These are phyloP conservation scores for Serendipita vermifera DNA, from an alignment of 768 basidiomycete genomes.

Conservation along the genomic window DNA sequence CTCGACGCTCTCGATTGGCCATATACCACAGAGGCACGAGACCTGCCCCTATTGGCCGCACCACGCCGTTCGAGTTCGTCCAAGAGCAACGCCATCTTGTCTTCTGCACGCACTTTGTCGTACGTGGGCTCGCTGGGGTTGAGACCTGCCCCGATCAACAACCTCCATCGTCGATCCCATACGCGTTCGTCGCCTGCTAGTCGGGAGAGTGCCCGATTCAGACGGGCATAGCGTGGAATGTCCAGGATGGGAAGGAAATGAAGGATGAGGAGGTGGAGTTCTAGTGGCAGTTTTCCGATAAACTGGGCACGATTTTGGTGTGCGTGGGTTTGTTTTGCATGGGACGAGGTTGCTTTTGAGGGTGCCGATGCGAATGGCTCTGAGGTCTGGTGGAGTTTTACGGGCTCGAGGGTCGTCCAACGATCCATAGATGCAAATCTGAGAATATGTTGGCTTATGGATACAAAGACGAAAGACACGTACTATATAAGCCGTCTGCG, in stretches of 20 bases:
- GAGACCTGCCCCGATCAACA: conserved; percentile 26
- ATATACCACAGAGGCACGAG: not conserved
- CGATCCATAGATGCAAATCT: too few relatives aligned
- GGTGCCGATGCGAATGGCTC: not conserved
- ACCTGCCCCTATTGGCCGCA: conserved; percentile 7
- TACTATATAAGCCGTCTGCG: too few relatives aligned
- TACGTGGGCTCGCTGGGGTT: too few relatives aligned
- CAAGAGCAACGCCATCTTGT: conserved; percentile 36
- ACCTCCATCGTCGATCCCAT: conserved; percentile 65
- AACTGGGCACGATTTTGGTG: conserved; percentile 18
- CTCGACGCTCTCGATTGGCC: conserved; percentile 7
- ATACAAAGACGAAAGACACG: too few relatives aligned
- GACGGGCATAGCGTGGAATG: conserved; percentile 58
- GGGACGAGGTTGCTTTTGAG: not conserved
- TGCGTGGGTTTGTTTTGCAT: not conserved
- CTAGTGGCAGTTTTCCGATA: conserved; percentile 69
- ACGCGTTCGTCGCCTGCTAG: conserved; percentile 57
- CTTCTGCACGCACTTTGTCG: conserved; percentile 24
- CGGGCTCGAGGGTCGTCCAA: conserved; percentile 74
- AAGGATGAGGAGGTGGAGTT: conserved; percentile 64
- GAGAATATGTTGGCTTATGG: too few relatives aligned
- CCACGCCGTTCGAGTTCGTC: conserved; percentile 36
- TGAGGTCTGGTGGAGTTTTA: conserved; percentile 28
- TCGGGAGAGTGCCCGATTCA: conserved; percentile 47
- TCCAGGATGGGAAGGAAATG: conserved; percentile 66